phyloP scores from a whole-genome alignment of 2,329 filamentous ascomycete species.

The Aspergillus calidoustus region DNA sequence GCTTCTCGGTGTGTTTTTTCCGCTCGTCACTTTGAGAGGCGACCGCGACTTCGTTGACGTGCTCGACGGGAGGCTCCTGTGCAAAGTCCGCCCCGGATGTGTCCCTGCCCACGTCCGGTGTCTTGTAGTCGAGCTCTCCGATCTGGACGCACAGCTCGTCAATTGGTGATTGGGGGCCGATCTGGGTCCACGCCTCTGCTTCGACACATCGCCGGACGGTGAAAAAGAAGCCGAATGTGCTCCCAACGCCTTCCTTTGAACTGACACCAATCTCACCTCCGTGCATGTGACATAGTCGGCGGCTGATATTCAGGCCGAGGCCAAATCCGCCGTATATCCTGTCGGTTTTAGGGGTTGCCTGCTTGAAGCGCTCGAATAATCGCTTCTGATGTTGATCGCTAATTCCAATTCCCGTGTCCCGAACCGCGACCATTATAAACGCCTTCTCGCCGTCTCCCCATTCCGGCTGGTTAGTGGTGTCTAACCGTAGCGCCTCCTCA shows the following conservation, averaged over 20 bases:
- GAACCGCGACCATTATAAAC: slow-evolving; percentile 73
- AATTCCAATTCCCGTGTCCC: slow-evolving; percentile 77
- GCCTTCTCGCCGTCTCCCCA: slow-evolving; percentile 63
- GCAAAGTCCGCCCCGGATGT: slow-evolving; percentile 21
- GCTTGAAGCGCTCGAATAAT: slow-evolving; percentile 78
- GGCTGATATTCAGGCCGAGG: slow-evolving; percentile 77
- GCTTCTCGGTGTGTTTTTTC: slow-evolving; percentile 15
- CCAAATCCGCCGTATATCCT: slow-evolving; percentile 80
- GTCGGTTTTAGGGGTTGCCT: slow-evolving; percentile 75
- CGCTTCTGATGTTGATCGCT: slow-evolving; percentile 72
- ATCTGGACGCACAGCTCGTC: slow-evolving; percentile 26
- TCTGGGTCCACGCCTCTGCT: background rate
- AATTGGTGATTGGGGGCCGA: slow-evolving; percentile 6
- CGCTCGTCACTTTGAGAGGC: slow-evolving; percentile 11
- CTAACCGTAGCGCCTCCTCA: slow-evolving; percentile 28
- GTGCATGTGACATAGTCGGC: slow-evolving; percentile 78
- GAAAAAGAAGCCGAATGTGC: slow-evolving; percentile 64
- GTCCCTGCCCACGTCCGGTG: slow-evolving; percentile 19
- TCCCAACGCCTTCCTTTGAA: slow-evolving; percentile 59
- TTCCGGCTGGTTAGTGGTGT: slow-evolving; percentile 48
- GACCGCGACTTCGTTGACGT: slow-evolving; percentile 16
- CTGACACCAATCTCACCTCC: slow-evolving; percentile 78
- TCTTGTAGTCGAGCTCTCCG: slow-evolving; percentile 25
- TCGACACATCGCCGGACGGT: slow-evolving; percentile 43
- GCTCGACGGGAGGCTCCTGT: slow-evolving; percentile 19